Conservation (phyloP, 768 basidiomycete species). For the Antrodiella citrinella region DNA sequence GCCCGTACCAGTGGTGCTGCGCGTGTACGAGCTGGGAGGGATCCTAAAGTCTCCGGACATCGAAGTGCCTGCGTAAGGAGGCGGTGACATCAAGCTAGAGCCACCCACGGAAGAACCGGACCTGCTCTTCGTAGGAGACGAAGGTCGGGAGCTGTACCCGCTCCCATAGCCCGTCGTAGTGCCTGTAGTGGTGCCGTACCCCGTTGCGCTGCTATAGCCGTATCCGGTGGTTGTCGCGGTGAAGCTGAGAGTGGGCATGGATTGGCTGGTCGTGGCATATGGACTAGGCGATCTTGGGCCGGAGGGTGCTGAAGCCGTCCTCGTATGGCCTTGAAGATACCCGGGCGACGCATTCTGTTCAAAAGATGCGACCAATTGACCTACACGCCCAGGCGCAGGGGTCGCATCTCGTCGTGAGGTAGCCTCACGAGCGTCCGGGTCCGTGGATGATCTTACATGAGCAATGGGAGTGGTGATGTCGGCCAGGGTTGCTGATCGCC, state of each 20-base stretch:
- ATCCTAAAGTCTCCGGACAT: slow-evolving; percentile 16
- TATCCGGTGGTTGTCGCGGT: slow-evolving; percentile 24
- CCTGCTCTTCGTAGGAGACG: slow-evolving; percentile 40
- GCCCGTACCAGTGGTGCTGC: slow-evolving; percentile 19
- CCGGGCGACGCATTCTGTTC: slow-evolving; percentile 41
- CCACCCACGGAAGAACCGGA: slow-evolving; percentile 19
- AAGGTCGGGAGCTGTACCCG: slow-evolving; percentile 33
- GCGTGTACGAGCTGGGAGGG: slow-evolving; percentile 21
- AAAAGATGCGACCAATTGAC: slow-evolving; percentile 69
- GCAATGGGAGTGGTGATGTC: slow-evolving; percentile 29
- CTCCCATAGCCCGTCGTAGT: slow-evolving; percentile 21
- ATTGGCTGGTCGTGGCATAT: slow-evolving; percentile 26
- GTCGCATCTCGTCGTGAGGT: slow-evolving; percentile 19
- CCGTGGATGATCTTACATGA: slow-evolving; percentile 53
- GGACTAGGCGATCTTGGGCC: slow-evolving; percentile 32
- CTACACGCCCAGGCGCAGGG: slow-evolving; percentile 47
- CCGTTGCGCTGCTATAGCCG: slow-evolving; percentile 27
- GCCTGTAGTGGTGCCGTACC: slow-evolving; percentile 28
- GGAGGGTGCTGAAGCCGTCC: slow-evolving; percentile 39
- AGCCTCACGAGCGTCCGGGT: slow-evolving; percentile 40
- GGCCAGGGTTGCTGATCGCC: slow-evolving; percentile 37
- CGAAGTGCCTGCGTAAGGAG: slow-evolving; percentile 28
- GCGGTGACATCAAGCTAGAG: slow-evolving; percentile 37
- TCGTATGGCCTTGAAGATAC: slow-evolving; percentile 35
- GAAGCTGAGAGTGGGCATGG: slow-evolving; percentile 30